These are phyloP conservation scores for Verticillium nonalfalfae DNA, from an alignment of 2,329 filamentous ascomycete genomes.

Conservation along the genomic window DNA sequence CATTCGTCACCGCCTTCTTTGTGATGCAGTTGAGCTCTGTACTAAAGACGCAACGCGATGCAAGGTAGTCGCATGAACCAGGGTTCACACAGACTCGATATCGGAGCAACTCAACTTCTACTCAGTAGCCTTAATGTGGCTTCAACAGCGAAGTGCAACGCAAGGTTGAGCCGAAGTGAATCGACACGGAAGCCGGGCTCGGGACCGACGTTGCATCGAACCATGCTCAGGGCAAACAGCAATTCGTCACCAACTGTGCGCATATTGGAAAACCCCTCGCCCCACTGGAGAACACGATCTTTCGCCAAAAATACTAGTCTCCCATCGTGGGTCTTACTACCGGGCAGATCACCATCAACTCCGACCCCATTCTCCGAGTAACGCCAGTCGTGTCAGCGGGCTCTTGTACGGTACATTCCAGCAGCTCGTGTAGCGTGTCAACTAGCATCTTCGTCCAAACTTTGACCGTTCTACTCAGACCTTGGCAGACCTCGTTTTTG, in stretches of 20 bases:
- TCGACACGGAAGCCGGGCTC: neutral
- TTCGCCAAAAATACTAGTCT: neutral
- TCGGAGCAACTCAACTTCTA: neutral
- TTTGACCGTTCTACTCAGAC: too few relatives aligned
- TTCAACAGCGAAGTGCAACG: neutral
- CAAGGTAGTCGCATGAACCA: neutral
- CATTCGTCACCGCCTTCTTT: neutral
- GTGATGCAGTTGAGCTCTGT: neutral
- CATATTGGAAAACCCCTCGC: neutral
- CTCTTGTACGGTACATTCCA: neutral
- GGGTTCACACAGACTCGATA: neutral
- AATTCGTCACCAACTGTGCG: neutral
- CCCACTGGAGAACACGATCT: neutral
- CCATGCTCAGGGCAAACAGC: neutral
- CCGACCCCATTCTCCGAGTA: neutral
- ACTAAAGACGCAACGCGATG: neutral
- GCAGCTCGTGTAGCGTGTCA: neutral
- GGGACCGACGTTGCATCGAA: neutral
- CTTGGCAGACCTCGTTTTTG: neutral
- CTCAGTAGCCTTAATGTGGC: neutral
- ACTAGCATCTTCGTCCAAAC: neutral
- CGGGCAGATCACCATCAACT: neutral
- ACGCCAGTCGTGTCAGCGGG: neutral
- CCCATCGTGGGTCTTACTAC: neutral
- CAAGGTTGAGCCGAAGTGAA: neutral